Percentiles rank a stretch among this genome's conserved stretches.
Conservation (phyloP, 495 filamentous ascomycete species). For the Penicillium canariense region DNA sequence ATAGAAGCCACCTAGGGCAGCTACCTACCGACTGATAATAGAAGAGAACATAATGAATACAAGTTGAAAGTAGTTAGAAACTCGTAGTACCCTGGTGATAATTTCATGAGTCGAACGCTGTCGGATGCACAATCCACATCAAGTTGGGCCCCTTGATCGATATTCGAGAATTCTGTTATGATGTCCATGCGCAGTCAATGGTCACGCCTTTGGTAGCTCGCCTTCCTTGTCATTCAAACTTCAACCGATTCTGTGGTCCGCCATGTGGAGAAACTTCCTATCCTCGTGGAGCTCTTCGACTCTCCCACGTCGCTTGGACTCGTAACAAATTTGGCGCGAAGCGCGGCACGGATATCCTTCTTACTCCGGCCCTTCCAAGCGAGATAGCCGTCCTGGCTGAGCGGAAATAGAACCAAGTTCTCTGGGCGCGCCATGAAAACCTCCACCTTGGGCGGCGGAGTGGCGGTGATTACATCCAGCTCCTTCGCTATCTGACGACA, state of each 20-base stretch:
- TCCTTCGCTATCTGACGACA: conserved; percentile 70
- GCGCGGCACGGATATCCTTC: conserved; percentile 55
- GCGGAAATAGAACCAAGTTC: conserved; percentile 68
- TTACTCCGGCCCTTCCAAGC: conserved; percentile 63
- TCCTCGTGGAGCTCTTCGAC: conserved; percentile 29
- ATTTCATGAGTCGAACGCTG: too few relatives aligned
- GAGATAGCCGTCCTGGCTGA: conserved; percentile 56
- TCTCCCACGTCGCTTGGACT: conserved; percentile 1
- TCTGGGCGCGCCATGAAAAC: conserved; percentile 55
- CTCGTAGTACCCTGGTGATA: too few relatives aligned
- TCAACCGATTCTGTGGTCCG: conserved; percentile 28
- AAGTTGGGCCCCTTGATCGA: too few relatives aligned
- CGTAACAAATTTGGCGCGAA: conserved; percentile 46
- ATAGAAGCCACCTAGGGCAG: too few relatives aligned
- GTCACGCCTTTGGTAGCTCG: too few relatives aligned
- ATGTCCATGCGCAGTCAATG: too few relatives aligned
- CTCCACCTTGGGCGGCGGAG: conserved; percentile 49
- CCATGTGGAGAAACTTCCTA: conserved; percentile 8
- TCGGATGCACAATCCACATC: too few relatives aligned
- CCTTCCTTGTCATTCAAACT: too few relatives aligned
- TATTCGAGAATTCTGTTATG: too few relatives aligned
- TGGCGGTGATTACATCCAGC: conserved; percentile 67
- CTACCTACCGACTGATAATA: too few relatives aligned
- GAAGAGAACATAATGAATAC: too few relatives aligned
- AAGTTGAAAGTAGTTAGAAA: too few relatives aligned